Evolutionary conservation across 768 basidiomycete genomes (phyloP), one percentile per base, ranked within the genome.

Genomic region (Tulasnella sp.): DNA sequence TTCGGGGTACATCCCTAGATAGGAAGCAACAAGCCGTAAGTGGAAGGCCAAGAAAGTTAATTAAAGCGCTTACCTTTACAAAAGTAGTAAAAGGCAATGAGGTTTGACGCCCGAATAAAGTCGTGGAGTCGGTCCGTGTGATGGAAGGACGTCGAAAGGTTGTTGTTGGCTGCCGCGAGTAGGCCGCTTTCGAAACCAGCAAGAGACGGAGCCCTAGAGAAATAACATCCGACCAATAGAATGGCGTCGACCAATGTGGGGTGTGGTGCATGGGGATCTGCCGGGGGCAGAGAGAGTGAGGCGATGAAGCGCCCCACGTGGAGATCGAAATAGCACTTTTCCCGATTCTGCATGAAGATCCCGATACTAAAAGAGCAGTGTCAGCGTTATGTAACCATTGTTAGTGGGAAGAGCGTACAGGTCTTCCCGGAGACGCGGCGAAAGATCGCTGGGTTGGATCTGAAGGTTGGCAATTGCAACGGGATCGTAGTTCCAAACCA

Each of bases 321-420:
- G 31, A 80, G 44, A 38, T 80, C 79, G 31, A 80, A 80, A n/a
- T 62, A 76, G 44, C 79, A 80, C 74, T 80, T 75, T 31, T 80
- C 74, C 46, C 75, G 21, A 52, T 75, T 46, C 36, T 76, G 79
- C 42, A 80, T 56, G 74, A 80, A 80, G 38, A 62, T 58, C 10
- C 75, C 38, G 73, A 80, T 75, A 19, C 79, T 80, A 73, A 74
- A 72, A 38, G 27, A 79, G 34, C 52, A 34, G 52, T 46, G 75
- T 76, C 34, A 76, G 46, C 42, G 21, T 40, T 16, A 38, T 56
- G 36, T 38, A 19, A 31, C 2, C 44, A 27, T 3, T 36, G 14
- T 0, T 34, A 3, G 18, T 31, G 38, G 40, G 38, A 34, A 8
- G 14, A 14, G 38, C 76, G 39, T 21, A 76, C 76, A 77, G 42